A percentile compares a stretch with the other conserved stretches of the same genome.
Conservation (phyloP, 345 rosid genomes). For the Cardamine chenopodiifolia region DNA sequence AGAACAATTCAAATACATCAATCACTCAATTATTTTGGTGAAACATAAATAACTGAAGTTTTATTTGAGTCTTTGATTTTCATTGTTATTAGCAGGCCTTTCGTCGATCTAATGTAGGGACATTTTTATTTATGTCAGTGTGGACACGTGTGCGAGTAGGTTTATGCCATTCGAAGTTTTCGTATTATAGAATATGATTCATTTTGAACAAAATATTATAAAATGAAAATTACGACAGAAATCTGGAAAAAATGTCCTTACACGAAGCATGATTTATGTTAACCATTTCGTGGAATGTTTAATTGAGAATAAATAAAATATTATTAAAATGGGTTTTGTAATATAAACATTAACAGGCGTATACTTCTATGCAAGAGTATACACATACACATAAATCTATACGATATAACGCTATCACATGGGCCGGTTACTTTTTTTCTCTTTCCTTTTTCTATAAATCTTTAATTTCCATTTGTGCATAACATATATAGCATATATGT, state of each 20-base stretch:
- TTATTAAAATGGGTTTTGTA: not conserved
- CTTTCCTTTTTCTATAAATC: not conserved
- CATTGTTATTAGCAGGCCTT: not conserved
- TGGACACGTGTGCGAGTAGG: not conserved
- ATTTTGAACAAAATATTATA: not conserved
- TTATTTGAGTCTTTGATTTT: not conserved
- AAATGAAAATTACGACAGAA: not conserved
- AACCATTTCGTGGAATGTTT: not conserved
- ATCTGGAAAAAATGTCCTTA: not conserved
- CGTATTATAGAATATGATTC: not conserved
- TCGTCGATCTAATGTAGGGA: not conserved
- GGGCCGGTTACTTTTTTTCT: slow-evolving; percentile 33
- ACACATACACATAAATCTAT: not conserved
- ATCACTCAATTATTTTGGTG: too few species aligned
- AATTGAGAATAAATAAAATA: too few species aligned
- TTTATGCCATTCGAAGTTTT: not conserved
- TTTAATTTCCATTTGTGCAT: not conserved
- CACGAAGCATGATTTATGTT: not conserved
- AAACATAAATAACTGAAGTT: not conserved
- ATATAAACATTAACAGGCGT: slow-evolving; percentile 21
- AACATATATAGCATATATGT: not conserved
- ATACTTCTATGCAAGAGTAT: slow-evolving; percentile 27
- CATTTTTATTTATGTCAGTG: not conserved
- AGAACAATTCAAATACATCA: not conserved
- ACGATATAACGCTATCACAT: slow-evolving; percentile 32